Base-by-base conservation (phyloP, 352 stramenopile species). In the Globisporangium iwayamae region DNA sequence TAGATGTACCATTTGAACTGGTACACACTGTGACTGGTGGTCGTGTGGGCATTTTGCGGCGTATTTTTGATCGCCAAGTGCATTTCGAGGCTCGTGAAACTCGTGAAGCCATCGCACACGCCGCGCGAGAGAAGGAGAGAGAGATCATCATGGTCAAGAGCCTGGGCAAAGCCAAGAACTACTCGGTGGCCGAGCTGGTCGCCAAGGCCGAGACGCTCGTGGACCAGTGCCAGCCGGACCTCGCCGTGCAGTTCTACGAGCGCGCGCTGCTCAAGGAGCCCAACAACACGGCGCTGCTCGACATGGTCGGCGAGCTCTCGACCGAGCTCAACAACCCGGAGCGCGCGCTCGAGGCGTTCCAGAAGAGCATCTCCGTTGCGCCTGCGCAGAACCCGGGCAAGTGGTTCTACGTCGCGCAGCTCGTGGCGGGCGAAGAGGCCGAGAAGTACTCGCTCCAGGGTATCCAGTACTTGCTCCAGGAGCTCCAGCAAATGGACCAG, bases 201-300 rank as follows among this genome's bases (percentile, higher is more conserved):
- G 76, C 83, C 68, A 94, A 94, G 71, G 88, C 81, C 57, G 85
- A 96, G 73, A 67, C 70, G 62, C 68, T 96, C 20, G 82, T 96
- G 70, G 88, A 94, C 65, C 78, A 92, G 59, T 94, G 82, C 67
- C 83, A 96, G 62, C 85, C 86, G 5, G 88, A 95, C 56, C 64
- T 94, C 58, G 88, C 86, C 32, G 74, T 92, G 57, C 81, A 84
- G 69, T 96, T 96, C 68, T 94, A 87, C 67, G 79, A 94, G 72
- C 85, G 84, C 60, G 88, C 86, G 59, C 66, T 93, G 48, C 57
- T 68, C 34, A 83, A 87, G 64, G 85, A 94, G 58, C 86, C 88
- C 8, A 53, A 36, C 41, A 94, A 94, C 69, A 74, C 78, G 52
- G 67, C 72, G 62, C 73, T 96, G 54, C 74, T 95, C 56, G 85